Evolutionary conservation across 2,329 filamentous ascomycete genomes (phyloP).

Genomic region (Cladophialophora carrionii): DNA sequence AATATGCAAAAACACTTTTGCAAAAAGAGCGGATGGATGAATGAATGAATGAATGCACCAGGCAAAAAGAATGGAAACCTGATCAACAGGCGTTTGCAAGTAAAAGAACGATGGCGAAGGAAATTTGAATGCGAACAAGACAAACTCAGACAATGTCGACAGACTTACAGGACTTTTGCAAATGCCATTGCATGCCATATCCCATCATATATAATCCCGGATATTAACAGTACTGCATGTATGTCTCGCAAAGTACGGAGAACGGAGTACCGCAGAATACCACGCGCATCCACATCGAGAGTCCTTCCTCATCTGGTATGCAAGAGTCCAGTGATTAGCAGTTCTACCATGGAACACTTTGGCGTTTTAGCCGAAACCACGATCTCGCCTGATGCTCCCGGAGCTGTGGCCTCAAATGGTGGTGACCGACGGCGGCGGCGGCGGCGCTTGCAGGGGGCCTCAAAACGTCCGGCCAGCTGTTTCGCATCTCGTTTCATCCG

Average conservation of each 20-base stretch:
- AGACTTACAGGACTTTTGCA: neutral
- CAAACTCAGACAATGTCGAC: neutral
- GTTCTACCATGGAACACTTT: constrained; percentile 12
- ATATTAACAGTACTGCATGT: too few relatives aligned
- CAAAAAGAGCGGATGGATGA: constrained; percentile 11
- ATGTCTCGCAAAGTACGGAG: neutral
- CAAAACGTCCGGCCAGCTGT: neutral
- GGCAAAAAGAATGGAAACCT: constrained; percentile 26
- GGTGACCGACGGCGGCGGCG: neutral
- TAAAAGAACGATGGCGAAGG: constrained; percentile 20
- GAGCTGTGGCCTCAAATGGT: neutral
- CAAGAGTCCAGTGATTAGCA: too few relatives aligned
- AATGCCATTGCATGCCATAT: neutral
- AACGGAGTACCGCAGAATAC: too few relatives aligned
- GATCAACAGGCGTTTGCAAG: constrained; percentile 26
- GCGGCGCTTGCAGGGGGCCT: neutral
- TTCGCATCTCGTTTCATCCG: constrained; percentile 9
- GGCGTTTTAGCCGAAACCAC: neutral
- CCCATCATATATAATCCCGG: constrained; percentile 3
- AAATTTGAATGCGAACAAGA: constrained; percentile 7
- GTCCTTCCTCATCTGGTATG: neutral
- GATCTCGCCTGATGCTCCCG: neutral
- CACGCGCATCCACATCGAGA: neutral
- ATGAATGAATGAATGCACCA: constrained; percentile 18
- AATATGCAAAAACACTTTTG: neutral